These are phyloP conservation scores for Colletotrichum karsti DNA, from an alignment of 2,329 filamentous ascomycete genomes.

Conservation along the genomic window DNA sequence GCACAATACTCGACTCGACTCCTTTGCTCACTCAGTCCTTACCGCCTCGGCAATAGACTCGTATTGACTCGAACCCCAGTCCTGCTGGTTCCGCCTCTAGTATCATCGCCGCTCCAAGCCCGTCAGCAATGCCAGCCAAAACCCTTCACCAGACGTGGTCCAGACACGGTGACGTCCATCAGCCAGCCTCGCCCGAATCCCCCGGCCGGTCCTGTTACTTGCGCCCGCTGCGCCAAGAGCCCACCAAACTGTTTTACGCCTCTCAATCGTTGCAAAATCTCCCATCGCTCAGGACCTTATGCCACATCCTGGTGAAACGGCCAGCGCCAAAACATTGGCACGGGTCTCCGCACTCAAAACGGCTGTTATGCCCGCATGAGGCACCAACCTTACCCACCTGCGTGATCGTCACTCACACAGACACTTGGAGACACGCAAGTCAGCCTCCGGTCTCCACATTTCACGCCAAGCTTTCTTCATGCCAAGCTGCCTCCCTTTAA, in stretches of 20 bases:
- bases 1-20: neutral
- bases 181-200: constrained; percentile 1
- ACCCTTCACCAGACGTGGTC: neutral
- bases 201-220: neutral
- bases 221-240: neutral
- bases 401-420: constrained; percentile 26
- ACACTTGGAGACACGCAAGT: constrained; percentile 4
- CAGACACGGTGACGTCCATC: neutral
- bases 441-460: constrained; percentile 5
- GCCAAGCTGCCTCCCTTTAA: constrained; percentile 3
- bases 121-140: neutral
- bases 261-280: neutral
- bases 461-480: constrained; percentile 19
- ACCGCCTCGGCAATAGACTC: neutral
- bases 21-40: neutral
- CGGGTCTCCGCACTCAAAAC: constrained; percentile 24
- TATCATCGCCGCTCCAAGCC: constrained; percentile 21
- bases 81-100: constrained; percentile 20
- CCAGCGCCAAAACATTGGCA: constrained; percentile 15
- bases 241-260: neutral
- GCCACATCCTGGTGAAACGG: constrained; percentile 22
- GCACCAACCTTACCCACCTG: constrained; percentile 21
- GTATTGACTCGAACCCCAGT: constrained; percentile 1
- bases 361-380: constrained; percentile 15
- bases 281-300: constrained; percentile 4